Evolutionary conservation across 495 filamentous ascomycete genomes (phyloP), one percentile per base, ranked within the genome.

Genomic region (Aspergillus kassunensis): DNA sequence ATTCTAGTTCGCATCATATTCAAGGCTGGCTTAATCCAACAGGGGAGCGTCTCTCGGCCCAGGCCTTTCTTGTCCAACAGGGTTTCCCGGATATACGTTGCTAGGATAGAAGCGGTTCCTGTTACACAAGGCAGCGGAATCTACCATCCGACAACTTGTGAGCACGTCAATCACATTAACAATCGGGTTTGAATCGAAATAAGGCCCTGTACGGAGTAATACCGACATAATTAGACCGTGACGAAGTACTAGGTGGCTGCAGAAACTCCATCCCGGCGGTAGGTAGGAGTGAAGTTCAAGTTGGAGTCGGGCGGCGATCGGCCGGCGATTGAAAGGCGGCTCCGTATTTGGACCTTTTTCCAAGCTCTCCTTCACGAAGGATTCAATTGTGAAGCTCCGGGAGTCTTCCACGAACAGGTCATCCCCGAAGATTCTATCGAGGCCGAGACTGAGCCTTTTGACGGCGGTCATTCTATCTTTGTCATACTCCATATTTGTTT

Each of bases 71-170:
- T 50, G 24, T 54, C 61, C 64, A 69, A 68, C 65, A 51, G 60
- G 62, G 64, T 63, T 55, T 58, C 44, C 62, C 62, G 67, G 70
- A 71, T 64, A 65, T 63, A 66, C 67, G 56, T 58, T 59, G 67
- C 51, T 68, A 57, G 57, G 65, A 64, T 69, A 61, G 57, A 66
- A 68, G 58, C 16, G 56, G 35, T 21, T 25, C 35, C 6, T 46
- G 64, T 70, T 59, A 65, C 53, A 73, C 70, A 43, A 36, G 44
- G 58, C 46, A 44, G 53, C 57, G 60, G 66, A 63, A 53, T 62
- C 62, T 57, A 59, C 60, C 61, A 66, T 67, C 66, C 60, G 69
- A 49, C 4, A 40, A 44, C 40, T 31, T 44, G 35, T 44, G 44
- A 53, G 37, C 55, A 42, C 41, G 44, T 54, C 52, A 47, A 58